Conservation (phyloP, 2,329 filamentous ascomycete genomes). For the Magnaporthiopsis rhizophila region DNA sequence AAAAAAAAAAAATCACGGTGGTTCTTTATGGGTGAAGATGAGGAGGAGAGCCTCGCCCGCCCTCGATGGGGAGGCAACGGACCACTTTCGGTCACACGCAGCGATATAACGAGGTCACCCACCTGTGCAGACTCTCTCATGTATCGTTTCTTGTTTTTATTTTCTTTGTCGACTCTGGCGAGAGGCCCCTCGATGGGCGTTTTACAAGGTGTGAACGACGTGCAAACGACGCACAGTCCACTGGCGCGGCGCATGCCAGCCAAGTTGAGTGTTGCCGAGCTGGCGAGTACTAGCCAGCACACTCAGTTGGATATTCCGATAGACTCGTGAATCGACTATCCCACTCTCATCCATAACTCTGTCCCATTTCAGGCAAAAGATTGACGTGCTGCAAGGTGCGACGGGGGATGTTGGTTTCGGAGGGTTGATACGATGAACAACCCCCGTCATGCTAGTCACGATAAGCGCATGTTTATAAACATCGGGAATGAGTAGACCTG, state of each 20-base stretch:
- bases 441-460: too few species aligned
- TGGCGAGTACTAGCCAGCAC: neutral
- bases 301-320: conserved; percentile 1
- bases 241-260: neutral
- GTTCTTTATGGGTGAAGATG: neutral
- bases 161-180: neutral
- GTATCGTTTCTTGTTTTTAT: conserved; percentile 1
- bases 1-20: neutral
- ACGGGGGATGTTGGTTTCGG: neutral
- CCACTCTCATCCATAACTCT: neutral
- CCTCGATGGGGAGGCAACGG: neutral
- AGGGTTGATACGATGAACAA: too few species aligned
- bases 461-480: neutral
- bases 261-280: neutral
- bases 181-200: neutral
- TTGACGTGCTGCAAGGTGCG: too few species aligned
- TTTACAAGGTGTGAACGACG: neutral
- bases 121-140: conserved; percentile 1
- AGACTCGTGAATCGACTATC: conserved; percentile 2
- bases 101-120: neutral
- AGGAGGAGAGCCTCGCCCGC: neutral
- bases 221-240: neutral
- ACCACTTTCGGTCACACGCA: neutral
- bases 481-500: neutral
- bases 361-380: neutral